These are phyloP conservation scores for Fraxinus quadrangulata DNA, from an alignment of 257 asterid genomes.

Conservation along the genomic window DNA sequence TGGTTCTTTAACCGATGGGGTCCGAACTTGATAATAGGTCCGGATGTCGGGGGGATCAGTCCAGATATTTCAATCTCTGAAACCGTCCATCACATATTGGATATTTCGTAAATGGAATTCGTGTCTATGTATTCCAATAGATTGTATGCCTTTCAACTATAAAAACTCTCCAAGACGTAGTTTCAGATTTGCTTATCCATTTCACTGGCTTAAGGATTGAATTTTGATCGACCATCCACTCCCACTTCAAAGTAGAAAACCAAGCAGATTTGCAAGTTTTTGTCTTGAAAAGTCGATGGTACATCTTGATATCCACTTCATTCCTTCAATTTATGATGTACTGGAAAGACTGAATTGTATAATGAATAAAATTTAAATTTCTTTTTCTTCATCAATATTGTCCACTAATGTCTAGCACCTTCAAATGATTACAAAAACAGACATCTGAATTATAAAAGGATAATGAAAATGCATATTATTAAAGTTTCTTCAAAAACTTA, in stretches of 20 bases:
- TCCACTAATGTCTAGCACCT: neutral
- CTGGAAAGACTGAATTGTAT: neutral
- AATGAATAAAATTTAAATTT: too few species aligned
- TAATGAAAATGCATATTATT: neutral
- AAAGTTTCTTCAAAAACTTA: neutral
- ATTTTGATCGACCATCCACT: neutral
- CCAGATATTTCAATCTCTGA: too few species aligned
- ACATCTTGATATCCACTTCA: neutral
- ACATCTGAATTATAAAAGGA: neutral
- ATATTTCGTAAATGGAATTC: too few species aligned
- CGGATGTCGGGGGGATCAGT: too few species aligned
- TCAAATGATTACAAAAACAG: constrained; percentile 2
- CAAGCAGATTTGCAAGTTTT: neutral
- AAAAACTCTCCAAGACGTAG: too few species aligned
- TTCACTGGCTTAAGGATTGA: neutral
- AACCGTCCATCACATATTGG: too few species aligned
- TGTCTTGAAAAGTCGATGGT: neutral
- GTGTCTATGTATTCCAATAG: too few species aligned
- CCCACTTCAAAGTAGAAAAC: neutral
- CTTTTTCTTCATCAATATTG: too few species aligned
- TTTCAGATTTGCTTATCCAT: neutral
- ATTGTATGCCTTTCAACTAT: too few species aligned
- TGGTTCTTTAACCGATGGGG: too few species aligned
- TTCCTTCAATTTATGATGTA: neutral
- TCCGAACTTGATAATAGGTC: too few species aligned